Evolutionary conservation across 306 rosid genomes (phyloP).

Genomic region (Ormosia semicastrata): DNA sequence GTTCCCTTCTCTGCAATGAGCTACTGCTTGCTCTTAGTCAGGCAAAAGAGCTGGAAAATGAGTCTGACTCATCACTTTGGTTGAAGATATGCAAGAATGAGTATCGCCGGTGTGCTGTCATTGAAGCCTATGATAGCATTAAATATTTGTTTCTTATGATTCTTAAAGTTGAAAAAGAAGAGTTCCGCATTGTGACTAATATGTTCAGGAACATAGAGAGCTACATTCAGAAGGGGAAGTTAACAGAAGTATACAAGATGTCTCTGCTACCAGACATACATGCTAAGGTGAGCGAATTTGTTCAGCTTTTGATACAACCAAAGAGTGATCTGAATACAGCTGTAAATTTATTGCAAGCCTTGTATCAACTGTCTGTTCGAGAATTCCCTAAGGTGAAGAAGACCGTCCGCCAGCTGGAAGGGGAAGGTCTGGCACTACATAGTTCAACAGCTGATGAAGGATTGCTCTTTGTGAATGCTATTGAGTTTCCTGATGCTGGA

Average conservation of each 20-base stretch:
- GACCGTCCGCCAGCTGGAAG: constrained; percentile 41
- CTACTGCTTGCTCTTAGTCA: constrained; percentile 82
- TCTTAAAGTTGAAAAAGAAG: constrained; percentile 53
- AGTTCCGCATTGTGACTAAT: constrained; percentile 49
- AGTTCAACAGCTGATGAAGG: constrained; percentile 43
- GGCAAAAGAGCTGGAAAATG: constrained; percentile 65
- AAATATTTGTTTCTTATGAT: constrained; percentile 50
- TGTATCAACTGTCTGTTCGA: constrained; percentile 74
- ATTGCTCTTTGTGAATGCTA: constrained; percentile 72
- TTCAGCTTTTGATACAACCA: constrained; percentile 53
- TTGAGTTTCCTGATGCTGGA: constrained; percentile 59
- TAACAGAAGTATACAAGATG: constrained; percentile 46
- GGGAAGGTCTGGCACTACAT: constrained; percentile 61
- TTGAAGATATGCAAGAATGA: constrained; percentile 79
- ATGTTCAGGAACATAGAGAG: constrained; percentile 55
- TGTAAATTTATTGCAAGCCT: constrained; percentile 78
- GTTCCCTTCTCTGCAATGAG: constrained; percentile 77
- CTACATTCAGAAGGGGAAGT: constrained; percentile 37
- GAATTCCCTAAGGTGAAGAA: constrained; percentile 63
- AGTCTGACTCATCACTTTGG: constrained; percentile 60
- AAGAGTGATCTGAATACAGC: constrained; percentile 49
- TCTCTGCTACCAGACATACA: constrained; percentile 59
- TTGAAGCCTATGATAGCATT: constrained; percentile 85
- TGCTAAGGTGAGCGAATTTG: constrained; percentile 61
- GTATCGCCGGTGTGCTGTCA: constrained; percentile 84